phyloP scores from a whole-genome alignment of 176 grass and related monocot genomes.

The Triticum monococcum region DNA sequence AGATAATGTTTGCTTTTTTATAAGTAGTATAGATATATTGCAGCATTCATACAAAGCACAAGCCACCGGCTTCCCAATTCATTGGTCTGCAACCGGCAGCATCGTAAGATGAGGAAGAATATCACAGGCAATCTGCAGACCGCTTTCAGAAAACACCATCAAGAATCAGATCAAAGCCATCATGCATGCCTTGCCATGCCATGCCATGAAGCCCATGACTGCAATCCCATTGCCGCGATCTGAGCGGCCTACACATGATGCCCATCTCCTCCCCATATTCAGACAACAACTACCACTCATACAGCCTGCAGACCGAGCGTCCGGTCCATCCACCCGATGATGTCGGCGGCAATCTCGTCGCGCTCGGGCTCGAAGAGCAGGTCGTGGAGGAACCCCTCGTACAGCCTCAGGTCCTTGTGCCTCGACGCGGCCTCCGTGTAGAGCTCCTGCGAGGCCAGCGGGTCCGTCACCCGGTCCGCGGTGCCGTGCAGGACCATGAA shows the following conservation, averaged over 20 bases:
- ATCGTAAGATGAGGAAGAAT: neutral
- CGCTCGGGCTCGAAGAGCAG: conserved; percentile 93
- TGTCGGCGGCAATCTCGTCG: conserved; percentile 68
- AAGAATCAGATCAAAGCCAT: conserved; percentile 10
- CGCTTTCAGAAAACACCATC: neutral
- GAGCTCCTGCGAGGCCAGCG: conserved; percentile 77
- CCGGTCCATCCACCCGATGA: conserved; percentile 89
- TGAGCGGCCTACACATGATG: neutral
- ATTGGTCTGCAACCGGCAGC: neutral
- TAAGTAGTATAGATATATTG: no score
- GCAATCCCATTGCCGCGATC: neutral
- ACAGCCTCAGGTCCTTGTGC: conserved; percentile 75
- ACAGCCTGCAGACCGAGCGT: conserved; percentile 36
- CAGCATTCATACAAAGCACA: conserved; percentile 10
- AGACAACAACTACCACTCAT: neutral
- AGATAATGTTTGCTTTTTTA: no score
- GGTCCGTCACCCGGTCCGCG: conserved; percentile 85
- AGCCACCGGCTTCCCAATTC: neutral
- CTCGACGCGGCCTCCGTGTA: conserved; percentile 56
- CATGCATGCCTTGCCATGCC: neutral
- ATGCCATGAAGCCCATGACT: neutral
- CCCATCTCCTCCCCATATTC: neutral
- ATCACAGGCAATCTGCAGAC: no score
- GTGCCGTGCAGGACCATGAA: conserved; percentile 96
- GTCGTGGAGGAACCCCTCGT: conserved; percentile 92